A percentile compares a stretch with the other conserved stretches of the same genome.
phyloP scores from a whole-genome alignment of 139 green algal genomes.

The Chlamydomonas incerta region DNA sequence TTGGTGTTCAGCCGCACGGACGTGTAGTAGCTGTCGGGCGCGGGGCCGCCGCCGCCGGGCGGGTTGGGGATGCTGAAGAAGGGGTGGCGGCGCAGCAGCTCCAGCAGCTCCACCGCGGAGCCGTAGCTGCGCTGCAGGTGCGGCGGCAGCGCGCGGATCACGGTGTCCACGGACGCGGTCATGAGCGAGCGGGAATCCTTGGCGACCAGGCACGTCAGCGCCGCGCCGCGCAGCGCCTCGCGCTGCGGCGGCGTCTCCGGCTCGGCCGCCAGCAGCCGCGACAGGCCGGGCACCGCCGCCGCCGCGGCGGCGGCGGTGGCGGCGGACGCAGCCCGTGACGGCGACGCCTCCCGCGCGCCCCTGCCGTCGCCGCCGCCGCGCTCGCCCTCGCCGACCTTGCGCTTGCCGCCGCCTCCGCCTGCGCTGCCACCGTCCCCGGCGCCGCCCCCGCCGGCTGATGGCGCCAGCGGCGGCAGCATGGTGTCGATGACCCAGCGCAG shows the following conservation, averaged over 20 bases:
- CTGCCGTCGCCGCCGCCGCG: no score
- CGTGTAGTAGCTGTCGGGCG: background rate
- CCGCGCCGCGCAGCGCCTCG: background rate
- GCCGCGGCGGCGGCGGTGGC: background rate
- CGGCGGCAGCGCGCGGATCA: background rate
- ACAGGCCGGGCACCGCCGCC: background rate
- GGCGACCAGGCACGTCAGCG: background rate
- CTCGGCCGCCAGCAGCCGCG: background rate
- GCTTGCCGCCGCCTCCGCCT: background rate
- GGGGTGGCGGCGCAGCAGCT: background rate
- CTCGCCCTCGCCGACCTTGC: no score
- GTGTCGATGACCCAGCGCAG: background rate
- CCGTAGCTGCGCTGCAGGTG: background rate
- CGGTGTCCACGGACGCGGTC: background rate
- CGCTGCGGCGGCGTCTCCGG: background rate
- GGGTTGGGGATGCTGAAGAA: background rate
- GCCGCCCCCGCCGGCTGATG: background rate
- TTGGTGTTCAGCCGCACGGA: background rate
- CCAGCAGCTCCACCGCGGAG: background rate
- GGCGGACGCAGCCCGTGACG: background rate
- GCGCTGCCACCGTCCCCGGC: background rate
- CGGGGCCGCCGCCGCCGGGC: no score
- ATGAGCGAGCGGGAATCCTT: background rate
- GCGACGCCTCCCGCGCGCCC: background rate
- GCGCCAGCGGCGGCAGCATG: background rate